Base-by-base conservation (phyloP, 441 rosid genomes). In the Kokia cookei region DNA sequence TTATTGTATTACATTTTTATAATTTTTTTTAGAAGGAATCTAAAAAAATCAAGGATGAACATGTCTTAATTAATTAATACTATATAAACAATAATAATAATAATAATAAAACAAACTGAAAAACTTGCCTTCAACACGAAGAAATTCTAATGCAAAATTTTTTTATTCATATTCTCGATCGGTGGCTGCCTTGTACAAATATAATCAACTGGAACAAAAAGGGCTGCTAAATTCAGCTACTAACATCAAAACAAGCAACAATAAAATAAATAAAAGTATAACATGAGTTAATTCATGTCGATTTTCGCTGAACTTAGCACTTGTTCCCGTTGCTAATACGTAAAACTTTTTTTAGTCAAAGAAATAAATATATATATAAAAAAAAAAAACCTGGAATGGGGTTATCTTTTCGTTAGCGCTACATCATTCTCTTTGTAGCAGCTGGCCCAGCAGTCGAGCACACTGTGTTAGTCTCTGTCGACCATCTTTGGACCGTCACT, bases 301-400 rank as follows among this genome's bases (percentile, higher is more conserved):
- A 82, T 73, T 64, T 83, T 84, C 64, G 88, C 90, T 82, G 80
- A 94, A 94, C 90, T 89, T 90, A 90, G 89, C 94, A 87, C 81
- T 80, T 94, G 96, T 88, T 90, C 97, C 96, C 77, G 89, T 71
- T 81, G 88, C 76, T 76, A 68, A 74, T 70, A 67, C 3, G 61
- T 58, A 12, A 70, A 35, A 73, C 69, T 71, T 55, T 19, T 51
- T 62, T 73, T 64, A 65, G 76, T 73, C 2, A 19, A 42, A 19
- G 4, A 17, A 11, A 4, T 75, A 72, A 37, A 32, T 1, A 48
- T 7, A n/a, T n/a, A 51, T 7, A n/a, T n/a, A 51, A 15, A 4
- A n/a, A 53, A 69, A 59, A 50, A 76, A 43, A n/a, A 51, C 57
- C 3, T 32, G 37, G 37, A 32, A 32, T 70, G 73, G 19, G 45